Conservation (phyloP, 2,329 filamentous ascomycete species). For the Beauveria scarabaeidicola region DNA sequence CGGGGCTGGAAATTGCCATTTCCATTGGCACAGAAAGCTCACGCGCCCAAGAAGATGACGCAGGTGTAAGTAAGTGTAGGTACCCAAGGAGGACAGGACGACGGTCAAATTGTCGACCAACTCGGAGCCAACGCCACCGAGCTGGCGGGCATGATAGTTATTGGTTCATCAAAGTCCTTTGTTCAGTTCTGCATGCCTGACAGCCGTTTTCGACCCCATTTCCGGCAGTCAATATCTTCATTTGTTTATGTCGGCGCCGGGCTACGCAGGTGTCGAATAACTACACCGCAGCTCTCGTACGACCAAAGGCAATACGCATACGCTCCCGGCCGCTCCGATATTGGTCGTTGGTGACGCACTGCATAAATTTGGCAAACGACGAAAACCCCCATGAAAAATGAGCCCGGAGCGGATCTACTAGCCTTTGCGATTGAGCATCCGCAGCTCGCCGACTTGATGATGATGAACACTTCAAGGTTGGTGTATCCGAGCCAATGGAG, state of each 20-base stretch:
- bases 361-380: conserved; percentile 43
- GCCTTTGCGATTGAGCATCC: conserved; percentile 31
- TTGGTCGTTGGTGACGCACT: conserved; percentile 41
- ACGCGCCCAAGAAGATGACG: background rate
- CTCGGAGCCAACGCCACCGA: background rate
- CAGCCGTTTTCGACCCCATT: conserved; percentile 29
- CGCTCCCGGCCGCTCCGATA: conserved; percentile 31
- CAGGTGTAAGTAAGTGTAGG: too few relatives aligned
- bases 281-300: conserved; percentile 33
- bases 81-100: too few relatives aligned
- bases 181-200: conserved; percentile 22
- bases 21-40: background rate
- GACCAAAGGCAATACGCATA: conserved; percentile 35
- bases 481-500: conserved; percentile 41
- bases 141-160: background rate
- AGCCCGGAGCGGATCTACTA: conserved; percentile 35
- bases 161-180: background rate
- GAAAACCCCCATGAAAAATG: conserved; percentile 30
- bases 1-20: background rate
- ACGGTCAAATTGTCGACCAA: too few relatives aligned
- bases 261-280: conserved; percentile 30
- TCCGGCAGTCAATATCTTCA: conserved; percentile 31
- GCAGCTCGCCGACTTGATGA: conserved; percentile 32
- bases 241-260: too few relatives aligned
- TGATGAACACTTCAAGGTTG: conserved; percentile 43